Evolutionary conservation across 306 rosid genomes (phyloP).

Genomic region (Vigna trinervia): DNA sequence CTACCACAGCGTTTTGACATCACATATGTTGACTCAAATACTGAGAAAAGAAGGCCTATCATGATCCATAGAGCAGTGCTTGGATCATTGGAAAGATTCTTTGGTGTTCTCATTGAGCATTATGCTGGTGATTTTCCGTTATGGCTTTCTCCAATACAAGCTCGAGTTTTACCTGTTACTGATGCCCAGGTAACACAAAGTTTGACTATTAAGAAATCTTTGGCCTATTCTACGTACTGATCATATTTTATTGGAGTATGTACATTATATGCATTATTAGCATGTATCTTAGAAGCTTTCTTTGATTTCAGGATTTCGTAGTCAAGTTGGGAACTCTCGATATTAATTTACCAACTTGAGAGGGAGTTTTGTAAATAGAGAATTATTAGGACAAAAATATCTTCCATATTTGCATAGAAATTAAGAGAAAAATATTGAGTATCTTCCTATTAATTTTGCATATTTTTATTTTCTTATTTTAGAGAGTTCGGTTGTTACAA

Average conservation of each 20-base stretch:
- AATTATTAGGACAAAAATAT: too few species aligned
- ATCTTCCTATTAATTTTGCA: too few species aligned
- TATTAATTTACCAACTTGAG: too few species aligned
- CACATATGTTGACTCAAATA: conserved; percentile 83
- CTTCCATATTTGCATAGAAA: too few species aligned
- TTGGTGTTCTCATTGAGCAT: conserved; percentile 94
- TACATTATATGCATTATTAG: too few species aligned
- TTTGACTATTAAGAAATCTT: conserved; percentile 18
- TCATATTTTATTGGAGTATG: neutral
- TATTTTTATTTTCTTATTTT: too few species aligned
- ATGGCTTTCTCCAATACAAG: conserved; percentile 97
- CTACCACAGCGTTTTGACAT: conserved; percentile 93
- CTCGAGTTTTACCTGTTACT: conserved; percentile 89
- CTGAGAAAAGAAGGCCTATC: conserved; percentile 86
- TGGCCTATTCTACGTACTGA: neutral
- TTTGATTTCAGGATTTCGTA: too few species aligned
- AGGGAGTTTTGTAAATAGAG: too few species aligned
- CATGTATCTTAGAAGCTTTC: too few species aligned
- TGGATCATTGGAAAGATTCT: conserved; percentile 96
- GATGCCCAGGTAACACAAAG: conserved; percentile 76
- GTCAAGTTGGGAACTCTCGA: too few species aligned
- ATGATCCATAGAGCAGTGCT: conserved; percentile 98
- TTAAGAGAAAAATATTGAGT: too few species aligned
- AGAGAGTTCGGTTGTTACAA: too few species aligned
- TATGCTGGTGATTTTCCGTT: conserved; percentile 97